Evolutionary conservation across 2,329 filamentous ascomycete genomes (phyloP).

Genomic region (Juglanconis sp.): DNA sequence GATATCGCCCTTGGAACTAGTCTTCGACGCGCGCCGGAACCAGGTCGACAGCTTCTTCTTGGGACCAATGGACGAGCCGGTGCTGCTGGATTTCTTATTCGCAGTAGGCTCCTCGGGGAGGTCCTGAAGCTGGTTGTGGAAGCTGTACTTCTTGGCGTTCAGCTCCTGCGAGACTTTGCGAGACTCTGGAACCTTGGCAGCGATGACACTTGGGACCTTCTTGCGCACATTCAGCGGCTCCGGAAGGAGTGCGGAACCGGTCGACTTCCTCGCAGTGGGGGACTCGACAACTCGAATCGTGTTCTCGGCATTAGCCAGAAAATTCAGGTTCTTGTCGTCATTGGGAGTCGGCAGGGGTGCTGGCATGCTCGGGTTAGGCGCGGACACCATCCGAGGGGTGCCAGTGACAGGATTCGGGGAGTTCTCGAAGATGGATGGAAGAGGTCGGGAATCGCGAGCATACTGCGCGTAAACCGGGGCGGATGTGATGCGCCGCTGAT

Average conservation of each 20-base stretch:
- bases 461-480: conserved; percentile 46
- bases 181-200: neutral
- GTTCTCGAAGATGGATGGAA: conserved; percentile 51
- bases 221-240: conserved; percentile 42
- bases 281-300: conserved; percentile 57
- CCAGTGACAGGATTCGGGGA: conserved; percentile 24
- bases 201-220: conserved; percentile 24
- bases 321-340: conserved; percentile 40
- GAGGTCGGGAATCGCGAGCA: conserved; percentile 33
- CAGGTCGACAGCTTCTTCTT: conserved; percentile 47
- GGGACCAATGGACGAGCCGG: conserved; percentile 19
- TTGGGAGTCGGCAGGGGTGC: conserved; percentile 18
- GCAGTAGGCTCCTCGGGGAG: conserved; percentile 21
- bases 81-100: conserved; percentile 15
- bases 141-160: conserved; percentile 25
- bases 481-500: conserved; percentile 47
- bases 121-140: conserved; percentile 9
- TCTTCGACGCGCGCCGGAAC: conserved; percentile 42
- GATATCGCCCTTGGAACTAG: conserved; percentile 34
- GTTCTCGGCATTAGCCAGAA: conserved; percentile 41
- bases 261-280: conserved; percentile 34
- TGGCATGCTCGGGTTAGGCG: conserved; percentile 31
- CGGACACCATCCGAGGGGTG: conserved; percentile 45
- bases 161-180: conserved; percentile 9
- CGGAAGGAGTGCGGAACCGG: conserved; percentile 31